Conservation (phyloP, 2,329 filamentous ascomycete genomes). For the Penicillium sp. region DNA sequence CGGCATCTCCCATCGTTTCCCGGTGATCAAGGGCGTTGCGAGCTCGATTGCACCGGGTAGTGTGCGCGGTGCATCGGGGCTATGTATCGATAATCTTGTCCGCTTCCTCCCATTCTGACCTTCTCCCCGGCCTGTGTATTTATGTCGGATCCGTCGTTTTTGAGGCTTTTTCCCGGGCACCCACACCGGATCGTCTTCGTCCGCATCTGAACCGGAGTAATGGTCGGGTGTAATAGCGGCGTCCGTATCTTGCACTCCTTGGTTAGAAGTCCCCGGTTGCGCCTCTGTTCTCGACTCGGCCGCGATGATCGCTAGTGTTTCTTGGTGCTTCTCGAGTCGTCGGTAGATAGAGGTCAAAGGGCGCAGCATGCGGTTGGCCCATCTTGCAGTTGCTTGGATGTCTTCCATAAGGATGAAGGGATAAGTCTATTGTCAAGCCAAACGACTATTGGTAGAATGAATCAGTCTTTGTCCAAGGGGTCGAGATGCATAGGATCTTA, state of each 20-base stretch:
- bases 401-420: slow-evolving; percentile 31
- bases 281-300: slow-evolving; percentile 18
- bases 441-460: slow-evolving; percentile 2
- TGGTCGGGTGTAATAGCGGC: slow-evolving; percentile 3
- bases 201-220: slow-evolving; percentile 31
- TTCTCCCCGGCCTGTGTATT: slow-evolving; percentile 33
- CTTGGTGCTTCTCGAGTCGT: slow-evolving; percentile 39
- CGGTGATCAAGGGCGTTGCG: slow-evolving; percentile 39
- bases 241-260: slow-evolving; percentile 5
- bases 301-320: slow-evolving; percentile 27
- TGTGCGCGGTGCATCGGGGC: slow-evolving; percentile 32
- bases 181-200: slow-evolving; percentile 38
- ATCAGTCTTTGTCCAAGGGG: slow-evolving; percentile 3
- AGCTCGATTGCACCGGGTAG: slow-evolving; percentile 40
- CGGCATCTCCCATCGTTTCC: slow-evolving; percentile 24
- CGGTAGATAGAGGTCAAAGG: slow-evolving; percentile 39
- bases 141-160: slow-evolving; percentile 34
- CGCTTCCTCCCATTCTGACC: slow-evolving; percentile 20
- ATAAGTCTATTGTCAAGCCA: slow-evolving; percentile 7
- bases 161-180: slow-evolving; percentile 31
- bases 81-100: slow-evolving; percentile 30
- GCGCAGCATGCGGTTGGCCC: slow-evolving; percentile 42
- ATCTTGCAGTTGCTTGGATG: slow-evolving; percentile 37
- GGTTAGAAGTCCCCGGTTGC: not conserved
- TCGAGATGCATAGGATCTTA: slow-evolving; percentile 1